Base-by-base conservation (phyloP, 2,329 filamentous ascomycete genomes). In the Sporothrix brasiliensis region DNA sequence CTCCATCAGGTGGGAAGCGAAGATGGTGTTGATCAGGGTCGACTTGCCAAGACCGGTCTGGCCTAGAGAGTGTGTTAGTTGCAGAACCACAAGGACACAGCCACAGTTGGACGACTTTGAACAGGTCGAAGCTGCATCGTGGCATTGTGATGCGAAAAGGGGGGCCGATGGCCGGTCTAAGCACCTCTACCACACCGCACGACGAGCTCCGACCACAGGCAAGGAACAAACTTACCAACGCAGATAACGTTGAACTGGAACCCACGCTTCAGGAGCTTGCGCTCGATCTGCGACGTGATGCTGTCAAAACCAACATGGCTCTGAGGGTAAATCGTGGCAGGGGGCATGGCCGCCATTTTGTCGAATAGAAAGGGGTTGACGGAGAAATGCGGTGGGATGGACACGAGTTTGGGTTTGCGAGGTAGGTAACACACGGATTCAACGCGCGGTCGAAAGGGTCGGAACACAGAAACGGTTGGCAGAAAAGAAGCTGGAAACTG, bases 261-360 rank as follows among this genome's bases (percentile, higher is more conserved):
- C 78, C 95, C 95, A 84, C 95, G 93, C 89, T 99, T 99, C 85
- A 99, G 83, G 80, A 98, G 91, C 91, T 99, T 99, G 86, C 92
- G 92, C 90, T 99, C 95, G 78, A 99, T 99, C 87, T 99, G 95
- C 76, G 91, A 93, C 77, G 95, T 99, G 87, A 99, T 99, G 86
- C 93, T 97, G 87, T 99, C 95, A 86, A 99, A 99, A 89, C 95
- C 95, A 82, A 99, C 95, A 87, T 98, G 95, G 91, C 91, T 97
- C 82, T 95, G 91, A 79, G 95, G 95, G 83, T 92, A 95, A 81
- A 91, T 88, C 79, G 89, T 89, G 78, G 88, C 84, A 79, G 89
- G 80, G 78, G 90, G 88, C 88, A 91, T 90, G 81, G 83, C 82
- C 75, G 83, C 83, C 83, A 85, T 86, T 77, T 79, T 84, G 79